phyloP scores from a whole-genome alignment of 176 grass and related monocot species.

The Pontederia crassipes region DNA sequence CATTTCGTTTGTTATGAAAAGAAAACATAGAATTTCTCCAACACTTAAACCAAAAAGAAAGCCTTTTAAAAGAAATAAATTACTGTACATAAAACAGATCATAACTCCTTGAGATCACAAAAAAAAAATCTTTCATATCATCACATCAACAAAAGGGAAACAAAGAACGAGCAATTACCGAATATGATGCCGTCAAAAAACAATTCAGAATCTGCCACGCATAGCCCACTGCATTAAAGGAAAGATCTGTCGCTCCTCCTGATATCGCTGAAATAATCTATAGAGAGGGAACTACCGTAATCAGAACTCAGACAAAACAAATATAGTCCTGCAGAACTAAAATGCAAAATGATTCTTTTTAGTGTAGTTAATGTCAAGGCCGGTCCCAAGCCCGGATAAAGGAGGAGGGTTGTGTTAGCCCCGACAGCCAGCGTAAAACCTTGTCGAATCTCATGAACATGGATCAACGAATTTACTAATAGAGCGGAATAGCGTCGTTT shows the following conservation, averaged over 20 bases:
- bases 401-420: no score
- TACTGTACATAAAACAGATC: no score
- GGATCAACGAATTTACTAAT: no score
- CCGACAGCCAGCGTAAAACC: no score
- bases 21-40: not conserved
- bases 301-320: not conserved
- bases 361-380: no score
- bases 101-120: no score
- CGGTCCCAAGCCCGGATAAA: no score
- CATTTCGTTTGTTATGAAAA: conserved; percentile 5
- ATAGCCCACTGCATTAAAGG: conserved; percentile 76
- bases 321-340: not conserved
- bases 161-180: conserved; percentile 38
- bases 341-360: not conserved
- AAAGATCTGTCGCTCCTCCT: conserved; percentile 78
- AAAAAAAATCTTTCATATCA: no score
- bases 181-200: conserved; percentile 85
- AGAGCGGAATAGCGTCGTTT: no score
- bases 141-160: not conserved
- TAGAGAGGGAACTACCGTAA: not conserved
- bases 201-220: conserved; percentile 82
- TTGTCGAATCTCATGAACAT: no score
- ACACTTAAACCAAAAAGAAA: not conserved
- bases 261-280: conserved; percentile 90
- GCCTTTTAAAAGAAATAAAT: not conserved